Percentiles rank a stretch among this genome's conserved stretches.
These are phyloP conservation scores for Eucalyptus viminalis DNA, from an alignment of 345 rosid genomes.

Conservation along the genomic window DNA sequence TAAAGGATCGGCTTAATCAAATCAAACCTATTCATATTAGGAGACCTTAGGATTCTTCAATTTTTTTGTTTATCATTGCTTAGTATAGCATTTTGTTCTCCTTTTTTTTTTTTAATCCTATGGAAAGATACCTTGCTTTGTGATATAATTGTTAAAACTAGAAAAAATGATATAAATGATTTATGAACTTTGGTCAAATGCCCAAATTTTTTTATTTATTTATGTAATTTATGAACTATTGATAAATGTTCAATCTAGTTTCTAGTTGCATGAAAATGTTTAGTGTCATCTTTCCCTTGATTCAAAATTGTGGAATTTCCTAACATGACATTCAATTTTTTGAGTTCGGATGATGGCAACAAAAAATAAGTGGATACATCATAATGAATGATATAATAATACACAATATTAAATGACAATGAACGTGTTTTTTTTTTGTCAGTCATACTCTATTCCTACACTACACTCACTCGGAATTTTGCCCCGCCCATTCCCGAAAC, in stretches of 20 bases:
- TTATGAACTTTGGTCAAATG: fast-evolving
- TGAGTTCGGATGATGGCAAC: background rate
- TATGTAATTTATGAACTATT: fast-evolving
- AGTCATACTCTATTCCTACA: too few relatives aligned
- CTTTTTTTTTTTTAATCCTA: background rate
- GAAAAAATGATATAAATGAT: background rate
- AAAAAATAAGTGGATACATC: too few relatives aligned
- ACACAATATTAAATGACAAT: background rate
- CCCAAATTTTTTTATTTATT: background rate
- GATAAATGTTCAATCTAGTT: background rate
- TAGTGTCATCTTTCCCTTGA: fast-evolving
- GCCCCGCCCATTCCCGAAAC: too few relatives aligned
- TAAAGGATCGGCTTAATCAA: background rate
- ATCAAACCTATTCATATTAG: background rate
- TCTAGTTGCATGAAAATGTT: background rate
- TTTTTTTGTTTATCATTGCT: background rate
- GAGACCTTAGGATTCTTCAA: background rate
- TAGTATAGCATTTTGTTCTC: background rate
- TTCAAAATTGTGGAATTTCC: background rate
- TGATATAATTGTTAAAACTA: background rate
- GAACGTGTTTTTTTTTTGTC: too few relatives aligned
- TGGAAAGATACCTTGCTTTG: background rate
- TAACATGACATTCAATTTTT: background rate
- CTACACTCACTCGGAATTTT: too few relatives aligned
- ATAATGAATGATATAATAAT: too few relatives aligned